These are phyloP conservation scores for Amylostereum chailletii DNA, from an alignment of 1,284 basidiomycete species.

Conservation along the genomic window DNA sequence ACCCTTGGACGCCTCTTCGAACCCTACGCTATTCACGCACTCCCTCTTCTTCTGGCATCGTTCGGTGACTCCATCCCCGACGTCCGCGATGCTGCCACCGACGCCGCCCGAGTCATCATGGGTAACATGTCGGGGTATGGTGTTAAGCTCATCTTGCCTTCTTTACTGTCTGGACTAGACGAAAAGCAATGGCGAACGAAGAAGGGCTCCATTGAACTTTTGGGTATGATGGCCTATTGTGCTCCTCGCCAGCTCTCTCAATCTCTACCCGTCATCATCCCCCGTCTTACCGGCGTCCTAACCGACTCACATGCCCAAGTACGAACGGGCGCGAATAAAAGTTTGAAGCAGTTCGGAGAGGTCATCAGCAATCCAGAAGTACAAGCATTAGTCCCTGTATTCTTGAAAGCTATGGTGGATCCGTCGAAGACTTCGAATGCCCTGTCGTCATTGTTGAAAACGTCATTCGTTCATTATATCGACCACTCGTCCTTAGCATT, in stretches of 20 bases:
- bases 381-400: slow-evolving; percentile 83
- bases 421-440: slow-evolving; percentile 89
- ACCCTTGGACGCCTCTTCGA: slow-evolving; percentile 89
- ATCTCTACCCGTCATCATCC: slow-evolving; percentile 95
- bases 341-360: slow-evolving; percentile 96
- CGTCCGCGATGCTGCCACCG: slow-evolving; percentile 92
- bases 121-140: slow-evolving; percentile 90
- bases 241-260: slow-evolving; percentile 93
- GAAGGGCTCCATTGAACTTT: slow-evolving; percentile 95
- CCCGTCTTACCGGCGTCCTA: slow-evolving; percentile 87
- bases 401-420: slow-evolving; percentile 95
- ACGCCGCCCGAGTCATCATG: slow-evolving; percentile 94
- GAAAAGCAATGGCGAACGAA: slow-evolving; percentile 99
- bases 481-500: slow-evolving; percentile 97
- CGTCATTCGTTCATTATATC: slow-evolving; percentile 97
- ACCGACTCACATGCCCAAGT: slow-evolving; percentile 99
- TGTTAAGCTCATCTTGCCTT: slow-evolving; percentile 92
- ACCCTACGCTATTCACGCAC: slow-evolving; percentile 84
- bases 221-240: slow-evolving; percentile 99
- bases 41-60: slow-evolving; percentile 79
- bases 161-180: slow-evolving; percentile 84
- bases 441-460: slow-evolving; percentile 79
- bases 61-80: slow-evolving; percentile 91
- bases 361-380: slow-evolving; percentile 94
- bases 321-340: slow-evolving; percentile 86